Evolutionary conservation across 371 early-diverging fungal species (phyloP), one percentile per base, ranked within the genome.

Genomic region (Syncephalastrum contaminatum): DNA sequence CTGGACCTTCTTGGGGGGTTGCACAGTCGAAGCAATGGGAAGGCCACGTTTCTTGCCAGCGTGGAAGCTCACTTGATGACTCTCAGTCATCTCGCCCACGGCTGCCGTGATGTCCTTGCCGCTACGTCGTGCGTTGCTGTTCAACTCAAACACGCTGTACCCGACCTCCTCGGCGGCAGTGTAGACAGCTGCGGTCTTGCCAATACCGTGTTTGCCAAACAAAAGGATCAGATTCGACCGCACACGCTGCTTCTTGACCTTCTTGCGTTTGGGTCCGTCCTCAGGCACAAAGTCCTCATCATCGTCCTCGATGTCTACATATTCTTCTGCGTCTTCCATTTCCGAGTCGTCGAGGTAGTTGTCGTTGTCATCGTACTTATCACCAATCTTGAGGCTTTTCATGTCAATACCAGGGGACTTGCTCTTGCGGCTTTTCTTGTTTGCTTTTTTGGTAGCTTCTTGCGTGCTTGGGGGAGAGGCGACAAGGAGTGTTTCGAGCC

Each of bases 101-200:
- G 75, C 56, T 0, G 75, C 73, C 51, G 82, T 51, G 6, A 93
- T 66, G 18, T 91, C 90, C 52, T 87, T 90, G 16, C 89, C 89
- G 16, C 84, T 77, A 18, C 95, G 80, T 30, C 70, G 67, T 52
- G 73, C 66, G 2, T 90, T 88, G 0, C 89, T 70, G 55, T 90
- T 77, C 1, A 93, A 77, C 58, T 94, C 95, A 61, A 90, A 79
- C 8, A 93, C 85, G 21, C 87, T 77, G 41, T 85, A 93, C 0
- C 85, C 89, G 19, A 74, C 64, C 57, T 89, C 84, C 12, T 75
- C 78, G 3, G 93, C 93, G 15, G 80, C 85, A 0, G 92, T 89
- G 53, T 86, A 84, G 1, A 93, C 89, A 0, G 85, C 66, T 1
- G 91, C 85, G 0, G 93, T 90, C 54, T 93, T 92, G 27, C 95